Evolutionary conservation across 2,329 filamentous ascomycete genomes (phyloP).

Genomic region (Monosporascus sp.): DNA sequence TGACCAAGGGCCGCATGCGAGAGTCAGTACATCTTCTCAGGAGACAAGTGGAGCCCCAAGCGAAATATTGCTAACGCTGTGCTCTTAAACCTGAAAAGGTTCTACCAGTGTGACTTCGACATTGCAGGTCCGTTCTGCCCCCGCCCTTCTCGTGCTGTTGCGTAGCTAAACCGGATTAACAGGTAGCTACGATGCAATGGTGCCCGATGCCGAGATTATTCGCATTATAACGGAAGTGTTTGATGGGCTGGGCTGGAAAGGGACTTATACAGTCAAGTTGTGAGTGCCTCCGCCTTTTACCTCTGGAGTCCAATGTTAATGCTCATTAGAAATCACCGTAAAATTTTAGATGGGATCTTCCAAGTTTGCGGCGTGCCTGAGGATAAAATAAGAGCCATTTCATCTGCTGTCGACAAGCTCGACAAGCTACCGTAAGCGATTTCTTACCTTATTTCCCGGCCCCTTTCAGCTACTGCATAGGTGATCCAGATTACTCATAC

Average conservation of each 20-base stretch:
- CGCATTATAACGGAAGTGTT: conserved; percentile 69
- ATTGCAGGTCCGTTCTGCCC: conserved; percentile 46
- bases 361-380: conserved; percentile 70
- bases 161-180: background rate
- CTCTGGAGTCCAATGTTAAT: background rate
- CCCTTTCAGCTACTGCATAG: too few species aligned
- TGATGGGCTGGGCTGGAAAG: conserved; percentile 62
- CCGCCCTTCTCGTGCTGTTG: background rate
- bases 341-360: conserved; percentile 74
- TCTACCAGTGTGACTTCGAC: conserved; percentile 78
- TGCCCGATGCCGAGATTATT: conserved; percentile 70
- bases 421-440: conserved; percentile 58
- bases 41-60: background rate
- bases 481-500: background rate
- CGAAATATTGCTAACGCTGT: background rate
- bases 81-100: conserved; percentile 24
- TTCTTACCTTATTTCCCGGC: background rate
- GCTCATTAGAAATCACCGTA: conserved; percentile 60
- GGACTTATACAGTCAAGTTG: conserved; percentile 68
- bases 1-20: conserved; percentile 71
- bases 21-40: conserved; percentile 33
- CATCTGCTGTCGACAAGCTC: conserved; percentile 72
- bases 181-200: conserved; percentile 64
- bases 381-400: conserved; percentile 69
- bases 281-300: background rate